Evolutionary conservation across 257 asterid species (phyloP).

Genomic region (Nicotiana sylvestris): DNA sequence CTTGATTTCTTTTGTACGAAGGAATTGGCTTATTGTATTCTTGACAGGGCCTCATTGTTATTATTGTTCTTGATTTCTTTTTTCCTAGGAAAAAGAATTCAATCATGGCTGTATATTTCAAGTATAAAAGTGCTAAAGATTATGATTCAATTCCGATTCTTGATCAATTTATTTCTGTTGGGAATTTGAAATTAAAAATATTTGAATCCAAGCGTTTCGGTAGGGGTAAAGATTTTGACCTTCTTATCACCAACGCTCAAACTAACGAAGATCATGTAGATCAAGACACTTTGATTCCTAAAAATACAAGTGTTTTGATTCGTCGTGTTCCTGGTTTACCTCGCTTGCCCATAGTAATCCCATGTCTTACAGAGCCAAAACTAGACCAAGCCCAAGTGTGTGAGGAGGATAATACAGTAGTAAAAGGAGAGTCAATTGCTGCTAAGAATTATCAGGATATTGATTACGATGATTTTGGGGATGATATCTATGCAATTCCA

Average conservation of each 20-base stretch:
- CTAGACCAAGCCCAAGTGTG: slow-evolving; percentile 26
- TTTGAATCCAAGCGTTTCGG: slow-evolving; percentile 93
- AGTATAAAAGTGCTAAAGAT: slow-evolving; percentile 94
- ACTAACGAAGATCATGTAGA: slow-evolving; percentile 89
- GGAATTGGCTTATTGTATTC: too few species aligned
- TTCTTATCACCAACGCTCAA: slow-evolving; percentile 89
- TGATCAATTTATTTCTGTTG: slow-evolving; percentile 27
- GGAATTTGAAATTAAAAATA: slow-evolving; percentile 76
- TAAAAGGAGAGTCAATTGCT: slow-evolving; percentile 47
- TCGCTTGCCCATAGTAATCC: slow-evolving; percentile 75
- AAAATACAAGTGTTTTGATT: slow-evolving; percentile 83
- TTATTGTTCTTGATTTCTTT: too few species aligned
- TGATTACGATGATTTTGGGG: slow-evolving; percentile 88
- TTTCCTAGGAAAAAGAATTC: not conserved
- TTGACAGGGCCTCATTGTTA: too few species aligned
- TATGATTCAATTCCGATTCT: slow-evolving; percentile 64
- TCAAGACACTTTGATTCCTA: slow-evolving; percentile 77
- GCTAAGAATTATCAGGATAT: slow-evolving; percentile 60
- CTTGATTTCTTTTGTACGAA: too few species aligned
- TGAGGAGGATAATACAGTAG: not conserved
- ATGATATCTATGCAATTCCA: slow-evolving; percentile 79
- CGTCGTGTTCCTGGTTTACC: slow-evolving; percentile 96
- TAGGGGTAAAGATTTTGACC: slow-evolving; percentile 95
- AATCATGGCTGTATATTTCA: slow-evolving; percentile 86
- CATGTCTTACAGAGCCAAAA: slow-evolving; percentile 46